phyloP scores from a whole-genome alignment of 352 stramenopile species.

The Phytophthora gonapodyides region DNA sequence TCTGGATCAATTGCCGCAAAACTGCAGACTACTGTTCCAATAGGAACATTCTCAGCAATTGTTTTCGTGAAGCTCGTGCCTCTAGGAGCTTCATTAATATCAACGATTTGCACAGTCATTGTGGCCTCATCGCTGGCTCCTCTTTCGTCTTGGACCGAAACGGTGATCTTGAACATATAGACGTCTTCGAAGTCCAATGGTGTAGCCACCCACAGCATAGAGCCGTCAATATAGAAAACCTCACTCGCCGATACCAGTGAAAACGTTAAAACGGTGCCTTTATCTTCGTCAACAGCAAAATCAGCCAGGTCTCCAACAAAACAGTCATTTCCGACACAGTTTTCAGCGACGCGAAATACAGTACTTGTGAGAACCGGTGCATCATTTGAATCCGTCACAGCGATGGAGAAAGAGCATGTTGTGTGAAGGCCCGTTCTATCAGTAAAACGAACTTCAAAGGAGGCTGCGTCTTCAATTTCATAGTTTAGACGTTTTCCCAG shows the following conservation, averaged over 20 bases:
- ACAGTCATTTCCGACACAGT: conserved; percentile 48
- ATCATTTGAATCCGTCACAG: conserved; percentile 54
- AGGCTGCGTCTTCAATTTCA: conserved; percentile 42
- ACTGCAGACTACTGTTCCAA: conserved; percentile 29
- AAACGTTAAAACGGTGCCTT: conserved; percentile 39
- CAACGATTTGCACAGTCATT: conserved; percentile 34
- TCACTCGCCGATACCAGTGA: conserved; percentile 14
- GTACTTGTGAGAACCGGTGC: conserved; percentile 38
- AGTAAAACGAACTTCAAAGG: conserved; percentile 48
- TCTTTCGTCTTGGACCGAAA: conserved; percentile 32
- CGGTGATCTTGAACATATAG: conserved; percentile 28
- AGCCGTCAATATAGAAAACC: conserved; percentile 20
- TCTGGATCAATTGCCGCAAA: conserved; percentile 46
- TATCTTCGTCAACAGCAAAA: conserved; percentile 57
- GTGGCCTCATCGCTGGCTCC: conserved; percentile 16
- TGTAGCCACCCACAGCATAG: conserved; percentile 22
- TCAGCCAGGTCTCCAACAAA: conserved; percentile 43
- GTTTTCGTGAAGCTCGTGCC: conserved; percentile 30
- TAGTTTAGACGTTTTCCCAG: conserved; percentile 43
- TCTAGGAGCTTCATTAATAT: conserved; percentile 40
- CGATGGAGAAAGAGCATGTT: conserved; percentile 50
- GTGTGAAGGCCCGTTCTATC: conserved; percentile 44
- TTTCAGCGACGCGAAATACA: conserved; percentile 55
- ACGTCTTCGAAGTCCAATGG: conserved; percentile 26
- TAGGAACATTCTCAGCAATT: conserved; percentile 43